These are phyloP conservation scores for Arthromyces matolae DNA, from an alignment of 768 basidiomycete species.

Conservation along the genomic window DNA sequence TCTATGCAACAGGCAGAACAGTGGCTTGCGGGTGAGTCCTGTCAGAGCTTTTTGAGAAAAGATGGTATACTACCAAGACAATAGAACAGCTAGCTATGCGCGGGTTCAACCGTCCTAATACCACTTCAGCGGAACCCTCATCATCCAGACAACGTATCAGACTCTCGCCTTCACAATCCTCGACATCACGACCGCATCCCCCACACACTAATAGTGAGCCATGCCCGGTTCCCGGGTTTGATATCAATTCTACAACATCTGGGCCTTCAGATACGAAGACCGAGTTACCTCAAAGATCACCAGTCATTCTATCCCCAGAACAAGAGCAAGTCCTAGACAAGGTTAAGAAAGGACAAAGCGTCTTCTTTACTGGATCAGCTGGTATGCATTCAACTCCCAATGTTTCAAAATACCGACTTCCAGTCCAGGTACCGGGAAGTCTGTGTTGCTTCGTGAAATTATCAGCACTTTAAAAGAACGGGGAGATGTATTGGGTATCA, in stretches of 20 bases:
- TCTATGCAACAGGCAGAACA: slow-evolving; percentile 42
- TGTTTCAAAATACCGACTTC: background rate
- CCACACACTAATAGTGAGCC: too few species aligned
- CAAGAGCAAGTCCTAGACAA: slow-evolving; percentile 44
- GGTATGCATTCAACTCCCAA: slow-evolving; percentile 34
- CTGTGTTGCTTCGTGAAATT: slow-evolving; percentile 73
- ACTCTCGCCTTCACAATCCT: too few species aligned
- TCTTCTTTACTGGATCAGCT: slow-evolving; percentile 87
- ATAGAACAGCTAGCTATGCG: slow-evolving; percentile 3
- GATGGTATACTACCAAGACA: background rate
- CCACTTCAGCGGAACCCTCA: too few species aligned
- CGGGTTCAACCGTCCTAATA: background rate
- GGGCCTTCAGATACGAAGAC: too few species aligned
- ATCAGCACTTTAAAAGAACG: slow-evolving; percentile 44
- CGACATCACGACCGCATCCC: too few species aligned
- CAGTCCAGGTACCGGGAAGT: slow-evolving; percentile 71
- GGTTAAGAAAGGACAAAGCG: slow-evolving; percentile 58
- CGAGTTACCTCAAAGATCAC: slow-evolving; percentile 1
- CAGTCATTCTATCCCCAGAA: slow-evolving; percentile 45
- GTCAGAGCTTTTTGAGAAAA: background rate
- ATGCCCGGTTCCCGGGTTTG: too few species aligned
- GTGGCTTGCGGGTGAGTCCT: slow-evolving; percentile 38
- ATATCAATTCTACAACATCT: too few species aligned
- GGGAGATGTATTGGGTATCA: slow-evolving; percentile 53
- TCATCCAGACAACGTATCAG: too few species aligned